Evolutionary conservation across 1,284 basidiomycete genomes (phyloP), one percentile per base, ranked within the genome.

Genomic region (Mycena sp.): DNA sequence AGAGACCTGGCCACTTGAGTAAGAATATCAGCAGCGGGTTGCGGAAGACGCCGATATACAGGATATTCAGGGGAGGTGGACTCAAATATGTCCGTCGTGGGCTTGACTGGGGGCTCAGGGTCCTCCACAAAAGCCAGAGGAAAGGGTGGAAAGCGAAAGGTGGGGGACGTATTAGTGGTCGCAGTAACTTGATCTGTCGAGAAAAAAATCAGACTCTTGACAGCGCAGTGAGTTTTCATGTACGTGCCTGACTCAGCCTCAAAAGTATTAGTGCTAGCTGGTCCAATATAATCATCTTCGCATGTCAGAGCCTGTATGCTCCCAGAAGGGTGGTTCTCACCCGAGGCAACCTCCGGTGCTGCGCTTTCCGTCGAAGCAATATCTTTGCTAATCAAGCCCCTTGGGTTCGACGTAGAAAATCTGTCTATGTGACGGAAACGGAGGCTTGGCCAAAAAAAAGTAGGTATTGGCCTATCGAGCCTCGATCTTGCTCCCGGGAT

Each of bases 401-500:
- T 55, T 11, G 50, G 35, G 32, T 21, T 51, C 11, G 60, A 41
- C 2, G 16, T 37, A 30, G 55, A 61, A 32, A 29, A 26, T 56
- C 58, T 54, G 30, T 64, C 58, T 25, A 53, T 58, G 49, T 46
- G 57, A 37, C 64, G 46, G 52, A 61, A 49, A 44, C 40, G 56
- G 29, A 62, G 25, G 38, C 19, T 37, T 10, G 51, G 28, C 4
- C 44, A 35, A n/a, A 54, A 62, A 38, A 55, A 46, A 10, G 32
- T 37, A 40, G 61, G 56, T 38, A 54, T 51, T 25, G 61, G 44
- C 49, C 35, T 32, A 44, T 67, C 60, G 64, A 63, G 29, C 57
- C 51, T 66, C 43, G 61, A 52, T 45, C 61, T 66, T 52, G 64
- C 50, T 59, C 61, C 56, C 58, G 67, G 61, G 29, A 64, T 58